Percentiles rank a stretch among this genome's conserved stretches.
These are phyloP conservation scores for Lyophyllum shimeji DNA, from an alignment of 768 basidiomycete species.

Conservation along the genomic window DNA sequence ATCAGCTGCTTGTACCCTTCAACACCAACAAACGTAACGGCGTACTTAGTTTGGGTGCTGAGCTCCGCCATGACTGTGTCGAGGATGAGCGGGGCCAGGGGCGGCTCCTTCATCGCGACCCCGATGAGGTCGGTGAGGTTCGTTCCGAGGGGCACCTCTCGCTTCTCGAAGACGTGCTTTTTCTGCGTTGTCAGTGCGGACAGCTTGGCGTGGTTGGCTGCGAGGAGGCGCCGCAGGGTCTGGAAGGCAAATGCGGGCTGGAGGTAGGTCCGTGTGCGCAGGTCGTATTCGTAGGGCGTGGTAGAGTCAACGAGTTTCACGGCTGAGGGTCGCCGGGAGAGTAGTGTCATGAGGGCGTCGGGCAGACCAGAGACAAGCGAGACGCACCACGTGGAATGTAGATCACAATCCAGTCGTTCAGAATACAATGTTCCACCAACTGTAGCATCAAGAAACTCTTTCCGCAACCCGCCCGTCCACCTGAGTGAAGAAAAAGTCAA, in stretches of 20 bases:
- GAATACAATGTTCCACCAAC: constrained; percentile 63
- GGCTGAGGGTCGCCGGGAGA: constrained; percentile 17
- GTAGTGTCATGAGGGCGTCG: neutral
- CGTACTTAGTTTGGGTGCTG: constrained; percentile 63
- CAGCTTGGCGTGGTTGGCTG: constrained; percentile 54
- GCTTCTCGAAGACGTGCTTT: constrained; percentile 46
- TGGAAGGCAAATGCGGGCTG: constrained; percentile 68
- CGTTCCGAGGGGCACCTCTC: constrained; percentile 47
- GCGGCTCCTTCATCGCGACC: constrained; percentile 53
- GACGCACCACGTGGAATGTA: constrained; percentile 78
- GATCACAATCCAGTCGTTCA: constrained; percentile 75
- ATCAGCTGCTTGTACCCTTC: neutral
- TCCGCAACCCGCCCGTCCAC: constrained; percentile 73
- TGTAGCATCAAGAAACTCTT: constrained; percentile 83
- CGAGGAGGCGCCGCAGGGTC: constrained; percentile 58
- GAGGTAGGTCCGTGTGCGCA: constrained; percentile 72
- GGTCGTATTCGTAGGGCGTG: constrained; percentile 70
- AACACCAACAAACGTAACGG: neutral
- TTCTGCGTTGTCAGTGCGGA: constrained; percentile 37
- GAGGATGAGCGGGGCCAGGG: constrained; percentile 54
- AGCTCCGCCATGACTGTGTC: constrained; percentile 60
- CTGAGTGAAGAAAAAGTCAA: constrained; percentile 33
- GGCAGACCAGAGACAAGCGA: neutral
- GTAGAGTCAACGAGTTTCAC: constrained; percentile 69
- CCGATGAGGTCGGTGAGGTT: constrained; percentile 54